Base-by-base conservation (phyloP, 768 basidiomycete genomes). In the Psilocybe tampanensis region DNA sequence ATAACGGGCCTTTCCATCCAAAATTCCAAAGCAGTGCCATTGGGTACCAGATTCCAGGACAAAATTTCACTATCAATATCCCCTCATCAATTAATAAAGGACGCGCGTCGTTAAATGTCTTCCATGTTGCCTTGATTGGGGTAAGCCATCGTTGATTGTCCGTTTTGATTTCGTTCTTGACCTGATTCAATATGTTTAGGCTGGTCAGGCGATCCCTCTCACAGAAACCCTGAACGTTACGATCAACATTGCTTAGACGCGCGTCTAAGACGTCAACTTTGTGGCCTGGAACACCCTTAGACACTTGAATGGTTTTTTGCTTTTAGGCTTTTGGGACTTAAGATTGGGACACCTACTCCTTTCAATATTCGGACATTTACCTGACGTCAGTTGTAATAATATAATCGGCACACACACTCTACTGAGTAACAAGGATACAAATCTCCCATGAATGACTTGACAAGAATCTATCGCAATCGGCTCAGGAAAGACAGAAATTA, bases 1-100 rank as follows among this genome's bases (percentile, higher is more conserved):
- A 72, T 50, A 69, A 72, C 29, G 75, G 75, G 8, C 60, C 64
- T 1, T 76, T 70, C 56, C 62, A 65, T 18, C 71, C 71, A 13
- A 18, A 50, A 7, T 65, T 63, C 47, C 60, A 65, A 7, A 8
- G 6, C 55, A 64, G 26, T 29, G 51, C 33, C 6, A 53, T 6
- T 59, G 54, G 8, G 63, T 64, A 5, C n/a, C 54, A 44, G 12
- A 48, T 33, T 9, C 62, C 66, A 17, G 69, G 63, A 26, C 67
- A 68, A 48, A 72, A 76, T 58, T 75, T 71, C 44, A 68, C 72
- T 1, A 65, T 75, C 9, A 58, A 55, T 2, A 47, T 73, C 9
- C 55, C 55, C 19, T 41, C 47, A 22, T 23, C 22, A 5, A 70
- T 60, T 9, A 32, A 44, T 8, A 48, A 49, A 44, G 62, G 63